Conservation (phyloP, 1,139 yeast species). For the Nadsonia commutata region DNA sequence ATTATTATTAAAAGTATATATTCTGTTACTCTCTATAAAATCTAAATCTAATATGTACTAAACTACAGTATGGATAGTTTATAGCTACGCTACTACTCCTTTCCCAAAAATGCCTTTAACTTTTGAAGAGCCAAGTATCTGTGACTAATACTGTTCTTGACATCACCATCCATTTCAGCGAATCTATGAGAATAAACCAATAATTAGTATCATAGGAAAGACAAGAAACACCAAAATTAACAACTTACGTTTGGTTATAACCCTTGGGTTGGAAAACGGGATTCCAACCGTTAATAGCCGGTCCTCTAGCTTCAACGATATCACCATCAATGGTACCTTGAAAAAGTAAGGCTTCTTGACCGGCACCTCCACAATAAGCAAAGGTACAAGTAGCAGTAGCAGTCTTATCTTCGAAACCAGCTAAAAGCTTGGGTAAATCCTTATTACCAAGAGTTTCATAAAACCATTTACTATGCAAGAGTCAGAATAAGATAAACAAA, state of each 20-base stretch:
- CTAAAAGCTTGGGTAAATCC: constrained; percentile 63
- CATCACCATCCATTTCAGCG: constrained; percentile 75
- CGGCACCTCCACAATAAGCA: constrained; percentile 82
- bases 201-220: no score
- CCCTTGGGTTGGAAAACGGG: constrained; percentile 75
- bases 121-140: constrained; percentile 70
- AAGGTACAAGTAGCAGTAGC: constrained; percentile 89
- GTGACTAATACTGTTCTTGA: constrained; percentile 75
- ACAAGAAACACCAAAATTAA: constrained; percentile 1
- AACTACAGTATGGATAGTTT: neutral
- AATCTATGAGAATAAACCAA: constrained; percentile 22
- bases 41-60: no score
- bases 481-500: neutral
- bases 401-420: constrained; percentile 65
- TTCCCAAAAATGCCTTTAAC: constrained; percentile 41
- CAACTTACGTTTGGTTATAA: constrained; percentile 34
- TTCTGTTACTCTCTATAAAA: no score
- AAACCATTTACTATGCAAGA: constrained; percentile 64
- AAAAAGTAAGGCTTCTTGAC: constrained; percentile 50
- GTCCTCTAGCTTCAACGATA: constrained; percentile 68
- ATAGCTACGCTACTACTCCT: constrained; percentile 1
- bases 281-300: constrained; percentile 87
- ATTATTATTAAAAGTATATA: no score
- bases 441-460: constrained; percentile 53
- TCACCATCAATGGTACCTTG: constrained; percentile 75